Evolutionary conservation across 257 asterid species (phyloP), one percentile per base, ranked within the genome.

Genomic region (Jacaranda copaia): DNA sequence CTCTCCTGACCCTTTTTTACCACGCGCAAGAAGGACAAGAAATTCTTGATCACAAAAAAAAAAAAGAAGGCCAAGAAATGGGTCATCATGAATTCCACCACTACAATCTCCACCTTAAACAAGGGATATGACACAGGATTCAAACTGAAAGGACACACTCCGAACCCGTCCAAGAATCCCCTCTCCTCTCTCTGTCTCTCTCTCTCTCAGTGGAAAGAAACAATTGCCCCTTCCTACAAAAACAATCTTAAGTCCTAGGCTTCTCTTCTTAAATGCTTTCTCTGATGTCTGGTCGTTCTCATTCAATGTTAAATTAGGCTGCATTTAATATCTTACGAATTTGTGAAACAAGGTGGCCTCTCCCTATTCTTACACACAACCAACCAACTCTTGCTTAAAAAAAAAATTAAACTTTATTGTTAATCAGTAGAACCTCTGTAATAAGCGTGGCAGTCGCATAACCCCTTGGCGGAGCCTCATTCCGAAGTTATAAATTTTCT

Each of bases 211-310:
- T 25, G 83, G 79, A 72, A 77, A 77, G 76, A 51, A 82, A 81
- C 72, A 8, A 40, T 71, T 81, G 80, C 75, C 80, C 71, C 82
- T 63, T 55, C 84, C 82, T 67, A 71, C 61, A 79, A 67, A 60
- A 46, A 57, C 20, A 79, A 59, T 77, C 81, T 80, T 45, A 59
- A 82, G 79, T 82, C 32, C 46, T 72, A 51, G 84, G 81, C 48
- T 67, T 72, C 56, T n/a, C 72, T 75, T 73, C 83, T 81, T 87
- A 79, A 87, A 86, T 90, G 92, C 82, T 80, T 77, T 52, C 62
- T 62, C 85, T 77, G 90, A 79, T 65, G 81, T 74, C 81, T 68
- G 82, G 70, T 52, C 62, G 66, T 65, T 42, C 67, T 59, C 88
- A 86, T 60, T 87, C 14, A 83, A 81, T 85, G 84, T 68, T 35